Evolutionary conservation across 306 rosid genomes (phyloP), one percentile per base, ranked within the genome.

Genomic region (Senna tora): DNA sequence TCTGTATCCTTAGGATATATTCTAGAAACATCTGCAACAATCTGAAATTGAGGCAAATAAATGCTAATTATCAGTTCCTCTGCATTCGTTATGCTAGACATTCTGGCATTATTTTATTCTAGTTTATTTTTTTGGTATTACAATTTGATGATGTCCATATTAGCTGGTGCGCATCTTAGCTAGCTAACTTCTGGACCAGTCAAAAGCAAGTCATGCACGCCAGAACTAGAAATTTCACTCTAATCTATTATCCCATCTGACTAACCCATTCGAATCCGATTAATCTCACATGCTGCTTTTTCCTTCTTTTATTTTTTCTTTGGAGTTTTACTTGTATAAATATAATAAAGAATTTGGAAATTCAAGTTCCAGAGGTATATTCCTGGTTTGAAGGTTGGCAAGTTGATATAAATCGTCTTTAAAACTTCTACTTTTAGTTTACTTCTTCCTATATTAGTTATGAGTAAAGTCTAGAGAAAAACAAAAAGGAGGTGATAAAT

Each of bases 1-100:
- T 91, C 97, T 57, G 90, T 85, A 77, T 91, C 97, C 83, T 91
- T 91, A 58, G 97, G 97, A 59, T 88, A 91, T 76, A 88, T 76
- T 36, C 90, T 78, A 25, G 90, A 88, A 83, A 91, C 81, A 30
- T 80, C 86, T 78, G 84, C 87, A 25, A 85, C 84, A 56, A 91
- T 77, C 97, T 91, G 90, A 74, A 85, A 80, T 81, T 65, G 17
- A 79, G 65, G 77, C 43, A 39, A 47, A 50, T 69, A 39, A 47
- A 50, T 69, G 17, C 47, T 61, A 51, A 65, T 59, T 47, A 41
- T 71, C 64, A 78, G 70, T 70, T 43, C 52, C 12, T 45, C 33
- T 67, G 34, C 12, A 70, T 75, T 75, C 63, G 64, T 50, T 39
- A 43, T 51, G 36, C 67, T 74, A 47, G 56, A 49, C 36, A 20